Percentiles rank a stretch among this genome's conserved stretches.
phyloP scores from a whole-genome alignment of 2,329 filamentous ascomycete genomes.

The Erysiphe pulchra region DNA sequence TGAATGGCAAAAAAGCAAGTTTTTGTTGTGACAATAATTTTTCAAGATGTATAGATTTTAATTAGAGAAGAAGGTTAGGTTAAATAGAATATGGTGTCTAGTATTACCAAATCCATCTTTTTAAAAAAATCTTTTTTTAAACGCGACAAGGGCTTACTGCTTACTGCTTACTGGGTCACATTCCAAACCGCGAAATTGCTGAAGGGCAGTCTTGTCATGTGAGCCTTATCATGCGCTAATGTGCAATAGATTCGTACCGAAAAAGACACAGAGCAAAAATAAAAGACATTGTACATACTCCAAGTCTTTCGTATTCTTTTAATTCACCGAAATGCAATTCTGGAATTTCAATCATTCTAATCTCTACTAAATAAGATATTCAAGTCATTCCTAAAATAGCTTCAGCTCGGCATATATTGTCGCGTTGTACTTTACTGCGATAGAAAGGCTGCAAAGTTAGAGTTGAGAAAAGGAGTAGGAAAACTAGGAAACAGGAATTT shows the following conservation, averaged over 20 bases:
- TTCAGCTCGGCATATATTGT: neutral
- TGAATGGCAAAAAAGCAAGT: no score
- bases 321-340: neutral
- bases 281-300: neutral
- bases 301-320: neutral
- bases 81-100: no score
- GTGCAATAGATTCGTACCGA: neutral
- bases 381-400: neutral
- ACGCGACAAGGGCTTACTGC: no score
- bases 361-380: neutral
- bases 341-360: neutral
- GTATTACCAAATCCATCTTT: no score
- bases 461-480: constrained; percentile 6
- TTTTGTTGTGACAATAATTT: no score
- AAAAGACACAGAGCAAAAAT: neutral
- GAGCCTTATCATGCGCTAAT: neutral
- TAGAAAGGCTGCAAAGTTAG: constrained; percentile 1
- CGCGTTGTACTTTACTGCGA: neutral
- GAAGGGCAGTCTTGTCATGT: neutral
- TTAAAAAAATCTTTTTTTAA: no score
- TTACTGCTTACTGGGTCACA: no score
- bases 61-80: no score
- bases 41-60: no score
- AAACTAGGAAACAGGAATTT: constrained; percentile 5
- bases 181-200: no score